These are phyloP conservation scores for Eimeria acervulina DNA, from an alignment of 169 alveolate genomes.

Conservation along the genomic window DNA sequence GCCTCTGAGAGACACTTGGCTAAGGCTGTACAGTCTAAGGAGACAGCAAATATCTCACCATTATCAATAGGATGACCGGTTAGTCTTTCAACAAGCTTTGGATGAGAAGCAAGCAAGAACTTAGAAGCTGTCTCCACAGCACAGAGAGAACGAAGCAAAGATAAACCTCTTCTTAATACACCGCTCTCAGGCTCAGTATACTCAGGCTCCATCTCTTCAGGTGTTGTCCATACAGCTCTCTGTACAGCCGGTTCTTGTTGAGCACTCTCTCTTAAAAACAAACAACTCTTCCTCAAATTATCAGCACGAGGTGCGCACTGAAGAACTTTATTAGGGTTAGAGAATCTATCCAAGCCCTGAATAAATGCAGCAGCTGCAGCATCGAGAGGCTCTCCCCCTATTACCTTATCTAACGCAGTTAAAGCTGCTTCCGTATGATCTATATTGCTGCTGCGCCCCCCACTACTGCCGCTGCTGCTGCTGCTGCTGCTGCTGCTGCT, in stretches of 20 bases:
- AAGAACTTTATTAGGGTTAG: neutral
- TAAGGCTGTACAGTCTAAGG: conserved; percentile 19
- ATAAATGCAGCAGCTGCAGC: neutral
- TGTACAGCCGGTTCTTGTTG: neutral
- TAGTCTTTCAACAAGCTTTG: conserved; percentile 28
- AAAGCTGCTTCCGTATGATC: neutral
- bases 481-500: neutral
- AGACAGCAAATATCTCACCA: conserved; percentile 40
- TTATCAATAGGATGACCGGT: conserved; percentile 34
- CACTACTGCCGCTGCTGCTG: neutral
- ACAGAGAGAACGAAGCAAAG: conserved; percentile 29
- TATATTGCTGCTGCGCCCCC: neutral
- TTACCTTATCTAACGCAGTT: neutral
- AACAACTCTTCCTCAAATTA: neutral
- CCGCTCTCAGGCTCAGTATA: conserved; percentile 1
- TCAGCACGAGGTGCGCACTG: neutral
- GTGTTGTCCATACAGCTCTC: conserved; percentile 34
- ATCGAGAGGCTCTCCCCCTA: neutral
- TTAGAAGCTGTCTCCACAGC: neutral
- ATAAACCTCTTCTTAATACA: conserved; percentile 5
- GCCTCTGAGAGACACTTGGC: neutral
- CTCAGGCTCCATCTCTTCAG: conserved; percentile 40
- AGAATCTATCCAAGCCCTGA: neutral
- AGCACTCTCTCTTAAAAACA: conserved; percentile 4
- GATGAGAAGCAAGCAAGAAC: neutral